Evolutionary conservation across 1,284 basidiomycete genomes (phyloP), one percentile per base, ranked within the genome.

Genomic region (Ganoderma lucidum): DNA sequence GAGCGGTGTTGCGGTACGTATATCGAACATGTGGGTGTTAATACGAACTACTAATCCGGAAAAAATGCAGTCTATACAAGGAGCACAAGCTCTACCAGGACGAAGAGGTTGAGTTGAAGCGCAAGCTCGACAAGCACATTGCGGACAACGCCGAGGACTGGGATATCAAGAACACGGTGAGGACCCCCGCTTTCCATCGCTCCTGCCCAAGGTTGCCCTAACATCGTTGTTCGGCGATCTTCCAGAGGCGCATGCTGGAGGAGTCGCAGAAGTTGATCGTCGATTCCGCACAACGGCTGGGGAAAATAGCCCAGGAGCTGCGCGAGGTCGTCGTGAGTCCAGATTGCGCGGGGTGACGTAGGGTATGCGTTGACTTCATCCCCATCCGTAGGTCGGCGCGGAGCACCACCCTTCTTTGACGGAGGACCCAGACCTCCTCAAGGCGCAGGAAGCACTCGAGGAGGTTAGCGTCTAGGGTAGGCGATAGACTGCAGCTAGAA

Each of bases 221-320:
- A 61, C 59, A 28, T 42, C 39, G 39, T 61, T 23, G 39, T 28
- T 39, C 59, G 59, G 23, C 14, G 59, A 61, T 61, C 58, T 30
- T 61, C 58, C 59, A 61, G 59, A 39, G 83, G 74, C 88, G 87
- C 77, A 86, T 96, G 80, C 78, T 91, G 69, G 91, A 92, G 71
- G 95, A 96, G 82, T 91, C 92, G 42, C 83, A 89, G 74, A 94
- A 90, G 86, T 94, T 96, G 93, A 87, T 96, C 71, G 83, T 83
- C 37, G 90, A 95, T 77, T 87, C 91, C 12, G 81, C 84, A 69
- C 84, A 80, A 67, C 86, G 91, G 64, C 81, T 95, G 39, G 87
- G 85, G 68, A 87, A 86, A 74, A 89, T 88, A 39, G 83, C 86
- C 42, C 87, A 84, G 71, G 92, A 92, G 68, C 83, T 96, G 69